Evolutionary conservation across 2,329 filamentous ascomycete genomes (phyloP).

Genomic region (Aspergillus sp.): DNA sequence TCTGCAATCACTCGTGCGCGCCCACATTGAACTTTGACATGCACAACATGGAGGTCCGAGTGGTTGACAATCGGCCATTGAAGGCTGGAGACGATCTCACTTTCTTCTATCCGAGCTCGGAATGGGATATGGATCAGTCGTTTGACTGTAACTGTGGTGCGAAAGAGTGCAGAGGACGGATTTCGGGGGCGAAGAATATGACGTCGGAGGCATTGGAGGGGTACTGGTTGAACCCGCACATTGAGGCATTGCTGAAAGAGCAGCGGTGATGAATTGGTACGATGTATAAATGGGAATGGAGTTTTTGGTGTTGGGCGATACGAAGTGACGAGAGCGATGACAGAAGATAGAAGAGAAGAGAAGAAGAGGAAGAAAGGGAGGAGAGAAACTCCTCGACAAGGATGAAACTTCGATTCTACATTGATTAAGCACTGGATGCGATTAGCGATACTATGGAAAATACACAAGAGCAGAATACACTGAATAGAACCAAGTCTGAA

Average conservation of each 20-base stretch:
- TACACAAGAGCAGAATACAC: too few relatives aligned
- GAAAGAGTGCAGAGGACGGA: constrained; percentile 33
- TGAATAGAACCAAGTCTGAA: too few relatives aligned
- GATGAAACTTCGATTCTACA: too few relatives aligned
- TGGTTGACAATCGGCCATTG: constrained; percentile 34
- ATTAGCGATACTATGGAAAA: too few relatives aligned
- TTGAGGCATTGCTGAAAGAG: constrained; percentile 25
- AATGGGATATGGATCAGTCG: constrained; percentile 46
- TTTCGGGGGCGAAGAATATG: constrained; percentile 38
- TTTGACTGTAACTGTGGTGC: constrained; percentile 43
- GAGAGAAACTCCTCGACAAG: too few relatives aligned
- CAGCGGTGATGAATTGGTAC: not conserved
- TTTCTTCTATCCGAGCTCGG: constrained; percentile 48
- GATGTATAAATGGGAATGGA: too few relatives aligned
- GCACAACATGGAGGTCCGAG: constrained; percentile 35
- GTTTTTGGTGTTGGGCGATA: too few relatives aligned
- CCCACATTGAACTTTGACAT: constrained; percentile 54
- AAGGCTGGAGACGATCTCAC: constrained; percentile 39
- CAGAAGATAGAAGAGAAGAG: too few relatives aligned
- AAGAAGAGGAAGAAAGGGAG: too few relatives aligned
- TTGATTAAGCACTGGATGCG: too few relatives aligned
- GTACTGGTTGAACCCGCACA: constrained; percentile 43
- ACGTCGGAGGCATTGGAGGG: constrained; percentile 22
- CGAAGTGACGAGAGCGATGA: too few relatives aligned
- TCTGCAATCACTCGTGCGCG: constrained; percentile 53